These are phyloP conservation scores for Melampsora larici-populina DNA, from an alignment of 1,284 basidiomycete species.

Conservation along the genomic window DNA sequence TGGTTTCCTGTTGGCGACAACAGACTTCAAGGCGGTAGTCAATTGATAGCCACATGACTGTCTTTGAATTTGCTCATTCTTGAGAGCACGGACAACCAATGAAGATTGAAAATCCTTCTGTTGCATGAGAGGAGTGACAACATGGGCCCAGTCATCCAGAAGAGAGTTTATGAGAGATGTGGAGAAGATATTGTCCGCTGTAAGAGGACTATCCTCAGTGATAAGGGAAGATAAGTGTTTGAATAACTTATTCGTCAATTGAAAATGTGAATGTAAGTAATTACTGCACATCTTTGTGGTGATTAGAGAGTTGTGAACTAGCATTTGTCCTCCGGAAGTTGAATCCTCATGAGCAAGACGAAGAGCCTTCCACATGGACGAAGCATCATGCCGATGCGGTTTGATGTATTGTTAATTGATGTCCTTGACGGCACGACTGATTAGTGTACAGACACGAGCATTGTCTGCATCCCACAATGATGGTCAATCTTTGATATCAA, in stretches of 20 bases:
- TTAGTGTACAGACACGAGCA: neutral
- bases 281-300: neutral
- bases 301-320: neutral
- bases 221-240: neutral
- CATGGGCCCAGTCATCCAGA: too few relatives aligned
- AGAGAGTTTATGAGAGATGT: too few relatives aligned
- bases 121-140: too few relatives aligned
- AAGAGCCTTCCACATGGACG: neutral
- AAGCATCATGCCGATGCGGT: neutral
- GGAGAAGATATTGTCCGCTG: neutral
- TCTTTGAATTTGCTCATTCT: too few relatives aligned
- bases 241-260: neutral
- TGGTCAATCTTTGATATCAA: neutral
- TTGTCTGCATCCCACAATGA: neutral
- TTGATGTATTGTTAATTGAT: too few relatives aligned
- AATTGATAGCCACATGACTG: too few relatives aligned
- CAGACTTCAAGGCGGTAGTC: too few relatives aligned
- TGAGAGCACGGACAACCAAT: too few relatives aligned
- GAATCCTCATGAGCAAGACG: too few relatives aligned
- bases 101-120: too few relatives aligned
- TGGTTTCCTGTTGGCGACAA: too few relatives aligned
- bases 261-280: neutral
- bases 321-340: constrained; percentile 3
- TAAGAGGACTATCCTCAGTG: neutral
- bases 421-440: neutral